These are phyloP conservation scores for Keqinozyma sinolaborantium DNA, from an alignment of 1,139 yeast genomes.

Conservation along the genomic window DNA sequence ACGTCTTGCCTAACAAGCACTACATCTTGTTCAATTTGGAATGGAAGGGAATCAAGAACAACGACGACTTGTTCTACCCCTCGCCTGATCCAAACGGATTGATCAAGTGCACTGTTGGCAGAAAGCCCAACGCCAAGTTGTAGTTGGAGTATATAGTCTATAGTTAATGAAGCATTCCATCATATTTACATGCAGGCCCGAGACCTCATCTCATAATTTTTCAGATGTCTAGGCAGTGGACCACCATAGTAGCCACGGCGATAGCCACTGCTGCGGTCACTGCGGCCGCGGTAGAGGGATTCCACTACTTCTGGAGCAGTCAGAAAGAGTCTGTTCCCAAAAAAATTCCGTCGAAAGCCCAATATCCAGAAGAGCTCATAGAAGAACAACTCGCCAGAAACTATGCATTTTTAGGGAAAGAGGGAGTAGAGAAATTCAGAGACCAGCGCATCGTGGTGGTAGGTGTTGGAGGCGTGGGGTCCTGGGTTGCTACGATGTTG, in stretches of 20 bases:
- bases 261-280: conserved; percentile 37
- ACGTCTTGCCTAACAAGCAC: conserved; percentile 86
- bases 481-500: conserved; percentile 92
- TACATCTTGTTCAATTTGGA: conserved; percentile 73
- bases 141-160: conserved; percentile 4
- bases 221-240: conserved; percentile 14
- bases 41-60: conserved; percentile 82
- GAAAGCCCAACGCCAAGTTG: conserved; percentile 44
- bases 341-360: conserved; percentile 8
- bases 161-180: neutral
- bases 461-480: conserved; percentile 99
- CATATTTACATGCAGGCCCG: neutral
- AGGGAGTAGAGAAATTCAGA: conserved; percentile 76
- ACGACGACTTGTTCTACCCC: conserved; percentile 83
- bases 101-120: conserved; percentile 80
- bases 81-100: conserved; percentile 90
- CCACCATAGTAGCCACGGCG: conserved; percentile 34
- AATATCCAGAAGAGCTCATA: conserved; percentile 69
- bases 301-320: conserved; percentile 24
- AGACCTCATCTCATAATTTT: conserved; percentile 3
- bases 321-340: conserved; percentile 9
- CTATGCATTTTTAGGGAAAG: conserved; percentile 84
- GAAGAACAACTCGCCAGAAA: conserved; percentile 91
- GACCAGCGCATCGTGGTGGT: conserved; percentile 77
- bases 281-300: conserved; percentile 34